Percentiles rank a stretch among this genome's conserved stretches.
These are phyloP conservation scores for Saccharomycopsis fodiens DNA, from an alignment of 805 yeast genomes.

Conservation along the genomic window DNA sequence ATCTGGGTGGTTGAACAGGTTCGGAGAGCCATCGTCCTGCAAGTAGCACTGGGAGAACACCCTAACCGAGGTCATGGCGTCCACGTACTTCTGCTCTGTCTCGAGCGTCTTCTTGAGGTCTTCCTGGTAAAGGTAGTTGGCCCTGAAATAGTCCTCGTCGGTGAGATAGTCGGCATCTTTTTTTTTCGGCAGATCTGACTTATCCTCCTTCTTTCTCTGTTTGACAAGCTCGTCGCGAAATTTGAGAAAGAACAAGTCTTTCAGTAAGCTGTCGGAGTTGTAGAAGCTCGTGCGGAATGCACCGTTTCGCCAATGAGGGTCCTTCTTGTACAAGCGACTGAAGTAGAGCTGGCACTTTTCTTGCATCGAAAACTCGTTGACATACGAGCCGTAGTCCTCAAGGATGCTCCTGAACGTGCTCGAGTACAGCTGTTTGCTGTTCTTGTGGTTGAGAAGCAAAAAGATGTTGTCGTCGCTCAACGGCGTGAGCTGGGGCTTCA, in stretches of 20 bases:
- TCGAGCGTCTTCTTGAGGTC: slow-evolving; percentile 20
- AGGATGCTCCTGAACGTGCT: slow-evolving; percentile 7
- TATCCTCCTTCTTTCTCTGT: slow-evolving; percentile 11
- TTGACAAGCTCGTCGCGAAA: slow-evolving; percentile 15
- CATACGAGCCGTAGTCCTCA: slow-evolving; percentile 1
- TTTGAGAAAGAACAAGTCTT: slow-evolving; percentile 20
- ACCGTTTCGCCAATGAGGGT: slow-evolving; percentile 23
- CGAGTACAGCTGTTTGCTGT: slow-evolving; percentile 13
- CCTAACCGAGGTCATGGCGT: slow-evolving; percentile 25
- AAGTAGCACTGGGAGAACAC: slow-evolving; percentile 26
- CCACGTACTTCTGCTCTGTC: slow-evolving; percentile 24
- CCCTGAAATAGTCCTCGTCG: slow-evolving; percentile 16
- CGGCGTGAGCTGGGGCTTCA: neutral
- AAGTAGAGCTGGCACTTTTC: slow-evolving; percentile 29
- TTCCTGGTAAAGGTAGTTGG: slow-evolving; percentile 21
- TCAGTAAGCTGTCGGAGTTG: slow-evolving; percentile 22
- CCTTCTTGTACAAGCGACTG: slow-evolving; percentile 22
- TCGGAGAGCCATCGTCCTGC: slow-evolving; percentile 18
- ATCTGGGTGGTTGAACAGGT: slow-evolving; percentile 11
- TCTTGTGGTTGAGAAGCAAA: neutral
- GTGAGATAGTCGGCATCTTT: slow-evolving; percentile 19
- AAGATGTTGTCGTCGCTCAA: neutral
- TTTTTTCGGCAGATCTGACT: slow-evolving; percentile 13
- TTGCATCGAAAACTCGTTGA: slow-evolving; percentile 16
- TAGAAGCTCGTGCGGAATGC: slow-evolving; percentile 22